A percentile compares a stretch with the other conserved stretches of the same genome.
phyloP scores from a whole-genome alignment of 495 filamentous ascomycete genomes.

The Aspergillus cristatus region DNA sequence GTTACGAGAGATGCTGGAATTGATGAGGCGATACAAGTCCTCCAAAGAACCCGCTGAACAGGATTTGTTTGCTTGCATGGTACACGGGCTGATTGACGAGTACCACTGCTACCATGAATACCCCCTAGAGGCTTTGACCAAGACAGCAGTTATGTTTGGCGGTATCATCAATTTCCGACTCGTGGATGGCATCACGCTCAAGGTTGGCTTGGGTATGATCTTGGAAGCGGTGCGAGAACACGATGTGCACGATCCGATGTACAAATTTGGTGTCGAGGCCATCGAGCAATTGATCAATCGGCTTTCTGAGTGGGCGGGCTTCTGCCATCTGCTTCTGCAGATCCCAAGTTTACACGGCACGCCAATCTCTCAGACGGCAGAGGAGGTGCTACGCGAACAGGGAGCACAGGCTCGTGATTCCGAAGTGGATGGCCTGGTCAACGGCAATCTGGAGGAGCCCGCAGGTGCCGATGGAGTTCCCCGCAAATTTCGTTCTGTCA shows the following conservation, averaged over 20 bases:
- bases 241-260: constrained; percentile 76
- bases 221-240: constrained; percentile 86
- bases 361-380: constrained; percentile 69
- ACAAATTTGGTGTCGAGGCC: constrained; percentile 96
- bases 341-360: constrained; percentile 76
- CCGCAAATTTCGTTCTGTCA: constrained; percentile 62
- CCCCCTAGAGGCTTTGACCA: constrained; percentile 85
- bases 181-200: constrained; percentile 78
- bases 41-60: constrained; percentile 77
- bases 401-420: constrained; percentile 29
- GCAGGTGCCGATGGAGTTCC: constrained; percentile 39
- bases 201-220: constrained; percentile 91
- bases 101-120: constrained; percentile 93
- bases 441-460: constrained; percentile 58
- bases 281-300: constrained; percentile 76
- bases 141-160: constrained; percentile 92
- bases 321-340: constrained; percentile 72
- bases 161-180: constrained; percentile 91
- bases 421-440: constrained; percentile 43
- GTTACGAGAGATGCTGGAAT: constrained; percentile 68
- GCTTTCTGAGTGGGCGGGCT: constrained; percentile 85
- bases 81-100: constrained; percentile 95
- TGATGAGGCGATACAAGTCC: constrained; percentile 73
- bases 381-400: constrained; percentile 65
- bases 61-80: constrained; percentile 96